Conservation (phyloP, 768 basidiomycete species). For the Mycena belliarum region DNA sequence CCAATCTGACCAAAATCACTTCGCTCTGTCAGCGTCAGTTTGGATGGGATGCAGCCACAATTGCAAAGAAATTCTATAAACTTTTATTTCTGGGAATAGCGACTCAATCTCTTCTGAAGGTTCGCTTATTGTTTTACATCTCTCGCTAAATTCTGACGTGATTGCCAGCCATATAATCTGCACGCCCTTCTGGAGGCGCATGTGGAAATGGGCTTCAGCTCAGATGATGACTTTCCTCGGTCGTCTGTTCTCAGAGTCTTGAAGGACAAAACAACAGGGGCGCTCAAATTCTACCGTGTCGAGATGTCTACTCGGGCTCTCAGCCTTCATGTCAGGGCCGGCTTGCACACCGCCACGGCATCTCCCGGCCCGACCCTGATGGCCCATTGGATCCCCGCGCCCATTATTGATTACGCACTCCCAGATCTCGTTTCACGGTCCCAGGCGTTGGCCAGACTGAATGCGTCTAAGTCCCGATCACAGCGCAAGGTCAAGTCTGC, state of each 20-base stretch:
- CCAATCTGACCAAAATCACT: background rate
- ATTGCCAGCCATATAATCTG: background rate
- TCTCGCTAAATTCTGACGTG: background rate
- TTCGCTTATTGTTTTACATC: background rate
- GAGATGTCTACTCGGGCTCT: background rate
- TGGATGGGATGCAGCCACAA: background rate
- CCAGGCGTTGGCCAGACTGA: background rate
- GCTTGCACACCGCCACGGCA: background rate
- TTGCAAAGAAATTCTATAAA: background rate
- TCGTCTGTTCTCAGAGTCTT: background rate
- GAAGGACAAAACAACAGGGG: background rate
- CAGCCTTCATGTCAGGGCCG: background rate
- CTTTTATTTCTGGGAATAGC: background rate
- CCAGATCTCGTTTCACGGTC: conserved; percentile 2
- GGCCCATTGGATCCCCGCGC: background rate
- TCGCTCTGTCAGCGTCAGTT: background rate
- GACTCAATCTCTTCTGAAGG: background rate
- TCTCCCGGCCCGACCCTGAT: background rate
- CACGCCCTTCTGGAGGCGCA: background rate
- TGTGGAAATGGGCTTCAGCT: background rate
- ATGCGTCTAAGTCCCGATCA: background rate
- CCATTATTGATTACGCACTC: background rate
- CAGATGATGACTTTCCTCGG: background rate
- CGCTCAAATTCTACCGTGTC: background rate
- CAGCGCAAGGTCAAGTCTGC: no score